Evolutionary conservation across 2,329 filamentous ascomycete genomes (phyloP).

Genomic region (Alternaria triticina): DNA sequence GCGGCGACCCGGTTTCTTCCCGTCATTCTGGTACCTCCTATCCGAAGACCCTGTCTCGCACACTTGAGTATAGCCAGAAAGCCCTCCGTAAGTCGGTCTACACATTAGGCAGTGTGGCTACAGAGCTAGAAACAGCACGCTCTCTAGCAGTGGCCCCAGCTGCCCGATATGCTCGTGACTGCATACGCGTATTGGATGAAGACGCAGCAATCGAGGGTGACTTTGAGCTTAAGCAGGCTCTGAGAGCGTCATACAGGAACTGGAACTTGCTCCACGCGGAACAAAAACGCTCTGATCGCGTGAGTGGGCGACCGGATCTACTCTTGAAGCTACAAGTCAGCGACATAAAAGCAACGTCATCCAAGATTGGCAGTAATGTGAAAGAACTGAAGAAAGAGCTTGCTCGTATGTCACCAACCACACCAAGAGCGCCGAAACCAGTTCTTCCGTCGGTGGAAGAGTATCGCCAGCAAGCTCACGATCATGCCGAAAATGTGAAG

Average conservation of each 20-base stretch:
- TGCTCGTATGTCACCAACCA: neutral
- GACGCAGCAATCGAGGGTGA: conserved; percentile 1
- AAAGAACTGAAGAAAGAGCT: neutral
- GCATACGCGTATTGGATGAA: neutral
- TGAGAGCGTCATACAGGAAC: neutral
- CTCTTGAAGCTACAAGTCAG: neutral
- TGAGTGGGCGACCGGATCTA: neutral
- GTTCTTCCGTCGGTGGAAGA: neutral
- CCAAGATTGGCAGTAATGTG: neutral
- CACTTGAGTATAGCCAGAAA: neutral
- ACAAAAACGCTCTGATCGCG: neutral
- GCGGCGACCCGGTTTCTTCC: neutral
- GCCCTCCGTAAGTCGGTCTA: neutral
- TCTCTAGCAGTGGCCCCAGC: conserved; percentile 4
- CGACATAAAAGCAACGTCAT: neutral
- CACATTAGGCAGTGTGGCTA: neutral
- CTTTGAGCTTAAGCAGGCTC: neutral
- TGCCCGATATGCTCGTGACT: neutral
- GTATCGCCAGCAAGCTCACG: neutral
- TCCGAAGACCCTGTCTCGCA: neutral
- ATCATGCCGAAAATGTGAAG: neutral
- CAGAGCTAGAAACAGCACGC: neutral
- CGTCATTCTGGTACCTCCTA: neutral
- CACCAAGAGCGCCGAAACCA: neutral
- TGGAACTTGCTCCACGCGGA: neutral